These are phyloP conservation scores for Vigna nakashimae DNA, from an alignment of 306 rosid genomes.

Conservation along the genomic window DNA sequence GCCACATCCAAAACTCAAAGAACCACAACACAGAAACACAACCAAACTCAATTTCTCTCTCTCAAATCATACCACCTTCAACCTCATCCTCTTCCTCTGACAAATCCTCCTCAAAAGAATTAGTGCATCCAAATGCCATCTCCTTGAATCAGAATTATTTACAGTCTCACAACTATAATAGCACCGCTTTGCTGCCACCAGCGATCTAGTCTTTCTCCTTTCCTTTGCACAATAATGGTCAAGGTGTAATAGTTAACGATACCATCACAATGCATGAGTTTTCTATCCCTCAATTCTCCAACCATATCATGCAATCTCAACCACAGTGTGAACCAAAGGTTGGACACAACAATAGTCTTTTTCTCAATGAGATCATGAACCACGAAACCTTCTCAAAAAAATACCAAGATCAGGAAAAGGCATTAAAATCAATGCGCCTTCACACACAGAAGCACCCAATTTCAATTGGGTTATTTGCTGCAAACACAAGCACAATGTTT, in stretches of 20 bases:
- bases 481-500: not conserved
- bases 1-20: slow-evolving; percentile 65
- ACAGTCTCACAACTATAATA: slow-evolving; percentile 32
- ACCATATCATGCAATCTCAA: slow-evolving; percentile 44
- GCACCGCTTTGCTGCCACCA: slow-evolving; percentile 33
- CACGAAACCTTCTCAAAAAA: slow-evolving; percentile 47
- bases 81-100: slow-evolving; percentile 68
- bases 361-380: slow-evolving; percentile 66
- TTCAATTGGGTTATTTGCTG: not conserved
- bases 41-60: not conserved
- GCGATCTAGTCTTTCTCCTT: slow-evolving; percentile 51
- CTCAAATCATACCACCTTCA: slow-evolving; percentile 18
- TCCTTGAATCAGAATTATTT: slow-evolving; percentile 54
- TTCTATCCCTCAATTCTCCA: slow-evolving; percentile 62
- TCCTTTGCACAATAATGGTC: slow-evolving; percentile 35
- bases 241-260: not conserved
- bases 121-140: slow-evolving; percentile 12
- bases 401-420: slow-evolving; percentile 43
- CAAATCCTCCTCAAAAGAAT: slow-evolving; percentile 57
- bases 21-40: slow-evolving; percentile 20
- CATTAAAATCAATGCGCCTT: slow-evolving; percentile 8
- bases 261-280: slow-evolving; percentile 45
- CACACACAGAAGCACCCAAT: not conserved
- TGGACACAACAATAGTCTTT: slow-evolving; percentile 56
- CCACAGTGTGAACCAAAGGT: slow-evolving; percentile 24